These are phyloP conservation scores for Postia placenta DNA, from an alignment of 768 basidiomycete species.

Conservation along the genomic window DNA sequence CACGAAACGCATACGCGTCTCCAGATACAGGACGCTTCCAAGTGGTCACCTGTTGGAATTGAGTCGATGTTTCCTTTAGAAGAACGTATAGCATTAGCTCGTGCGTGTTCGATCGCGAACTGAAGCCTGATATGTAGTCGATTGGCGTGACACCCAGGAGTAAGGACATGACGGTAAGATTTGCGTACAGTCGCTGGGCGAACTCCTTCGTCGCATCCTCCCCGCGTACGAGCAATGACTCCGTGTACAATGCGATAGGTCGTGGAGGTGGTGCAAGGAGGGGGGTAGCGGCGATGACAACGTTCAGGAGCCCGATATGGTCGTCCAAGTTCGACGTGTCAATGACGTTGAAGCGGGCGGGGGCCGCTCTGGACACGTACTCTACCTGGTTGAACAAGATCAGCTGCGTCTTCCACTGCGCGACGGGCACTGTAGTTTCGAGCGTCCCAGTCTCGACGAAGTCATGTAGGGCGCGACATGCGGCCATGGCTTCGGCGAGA, in stretches of 20 bases:
- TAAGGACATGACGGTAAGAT: conserved; percentile 35
- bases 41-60: conserved; percentile 29
- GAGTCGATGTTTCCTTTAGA: not conserved
- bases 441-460: conserved; percentile 16
- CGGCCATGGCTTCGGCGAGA: conserved; percentile 2
- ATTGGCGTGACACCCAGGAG: conserved; percentile 37
- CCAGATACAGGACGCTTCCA: conserved; percentile 30
- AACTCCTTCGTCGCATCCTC: conserved; percentile 28
- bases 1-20: conserved; percentile 16
- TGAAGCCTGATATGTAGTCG: conserved; percentile 35
- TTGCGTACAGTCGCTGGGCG: conserved; percentile 26
- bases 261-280: conserved; percentile 22
- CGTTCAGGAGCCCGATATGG: conserved; percentile 43
- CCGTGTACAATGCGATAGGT: conserved; percentile 34
- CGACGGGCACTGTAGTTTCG: conserved; percentile 20
- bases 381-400: conserved; percentile 28
- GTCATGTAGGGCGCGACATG: conserved; percentile 34
- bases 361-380: conserved; percentile 24
- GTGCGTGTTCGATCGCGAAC: conserved; percentile 34
- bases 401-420: conserved; percentile 29
- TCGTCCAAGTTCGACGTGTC: conserved; percentile 47
- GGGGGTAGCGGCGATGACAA: conserved; percentile 33
- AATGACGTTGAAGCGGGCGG: conserved; percentile 37
- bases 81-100: conserved; percentile 22
- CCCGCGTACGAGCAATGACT: conserved; percentile 30